Base-by-base conservation (phyloP, 1,284 basidiomycete species). In the Puccinia novopanici region DNA sequence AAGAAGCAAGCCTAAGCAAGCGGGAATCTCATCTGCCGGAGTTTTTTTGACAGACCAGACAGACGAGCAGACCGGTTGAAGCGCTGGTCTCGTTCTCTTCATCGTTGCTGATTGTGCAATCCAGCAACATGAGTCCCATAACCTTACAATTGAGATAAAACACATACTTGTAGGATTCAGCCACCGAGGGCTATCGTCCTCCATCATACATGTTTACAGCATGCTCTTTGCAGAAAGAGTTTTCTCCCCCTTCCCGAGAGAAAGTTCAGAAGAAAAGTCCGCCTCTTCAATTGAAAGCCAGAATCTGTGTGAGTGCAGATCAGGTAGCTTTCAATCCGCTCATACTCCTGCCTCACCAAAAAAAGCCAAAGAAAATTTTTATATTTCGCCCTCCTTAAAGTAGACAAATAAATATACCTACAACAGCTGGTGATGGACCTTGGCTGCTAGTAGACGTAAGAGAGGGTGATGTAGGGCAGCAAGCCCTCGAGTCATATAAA, bases 291-390 rank as follows among this genome's bases (percentile, higher is more conserved):
- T 30, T 61, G 30, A 37, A 61, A 61, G 57, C 57, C 30, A 34
- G 30, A 61, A 61, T 34, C 57, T 30, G 57, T 61, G 57, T 61
- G 57, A 61, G 57, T 61, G 57, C 57, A 61, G 57, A 61, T 61
- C 57, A 61, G 57, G 57, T 61, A 34, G 27, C 55, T 27, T 27
- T 52, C 50, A 61, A 9, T 61, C 30, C 57, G 57, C 57, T 30
- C 57, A 61, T 61, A 61, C 57, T 61, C 57, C 55, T 57, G 5
- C 55, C n/a, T n/a, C n/a, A n/a, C n/a, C n/a, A n/a, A n/a, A n/a
- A n/a, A n/a, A n/a, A 57, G 27, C 55, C 57, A 61, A 34, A 61
- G n/a, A n/a, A n/a, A n/a, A n/a, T n/a, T n/a, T n/a, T n/a, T n/a
- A n/a, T 30, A 27, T 30, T 61, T n/a, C 27, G 34, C 57, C 4